A percentile compares a stretch with the other conserved stretches of the same genome.
Conservation (phyloP, 805 yeast species). For the Kregervanrija delftensis region DNA sequence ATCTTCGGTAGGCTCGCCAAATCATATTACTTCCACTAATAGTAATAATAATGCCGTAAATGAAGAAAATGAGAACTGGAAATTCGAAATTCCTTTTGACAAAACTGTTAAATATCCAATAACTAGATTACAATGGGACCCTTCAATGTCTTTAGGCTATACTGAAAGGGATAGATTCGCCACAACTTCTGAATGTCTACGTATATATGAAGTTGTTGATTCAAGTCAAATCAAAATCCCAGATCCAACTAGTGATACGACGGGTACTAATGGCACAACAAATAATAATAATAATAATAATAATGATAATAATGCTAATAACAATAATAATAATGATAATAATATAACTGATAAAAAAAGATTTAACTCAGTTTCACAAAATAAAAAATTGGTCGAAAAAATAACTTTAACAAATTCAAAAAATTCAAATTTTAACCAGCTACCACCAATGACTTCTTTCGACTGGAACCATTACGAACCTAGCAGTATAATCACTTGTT, state of each 20-base stretch:
- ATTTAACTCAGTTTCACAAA: no score
- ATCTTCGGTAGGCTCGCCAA: neutral
- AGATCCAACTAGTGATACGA: neutral
- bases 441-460: slow-evolving; percentile 89
- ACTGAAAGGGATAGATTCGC: slow-evolving; percentile 42
- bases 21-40: neutral
- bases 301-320: neutral
- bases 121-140: slow-evolving; percentile 72
- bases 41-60: slow-evolving; percentile 14
- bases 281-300: slow-evolving; percentile 4
- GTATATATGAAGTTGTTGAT: slow-evolving; percentile 35
- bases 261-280: slow-evolving; percentile 5
- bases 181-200: slow-evolving; percentile 64
- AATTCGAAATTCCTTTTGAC: neutral
- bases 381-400: slow-evolving; percentile 29
- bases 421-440: slow-evolving; percentile 36
- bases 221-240: neutral
- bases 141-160: slow-evolving; percentile 28
- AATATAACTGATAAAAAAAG: no score
- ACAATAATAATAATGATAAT: slow-evolving; percentile 1
- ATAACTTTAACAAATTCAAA: slow-evolving; percentile 35
- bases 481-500: slow-evolving; percentile 67
- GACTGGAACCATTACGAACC: slow-evolving; percentile 84
- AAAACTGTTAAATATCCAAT: slow-evolving; percentile 56
- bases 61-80: slow-evolving; percentile 7